Conservation (phyloP, 345 rosid species). For the Erucastrum elatum region DNA sequence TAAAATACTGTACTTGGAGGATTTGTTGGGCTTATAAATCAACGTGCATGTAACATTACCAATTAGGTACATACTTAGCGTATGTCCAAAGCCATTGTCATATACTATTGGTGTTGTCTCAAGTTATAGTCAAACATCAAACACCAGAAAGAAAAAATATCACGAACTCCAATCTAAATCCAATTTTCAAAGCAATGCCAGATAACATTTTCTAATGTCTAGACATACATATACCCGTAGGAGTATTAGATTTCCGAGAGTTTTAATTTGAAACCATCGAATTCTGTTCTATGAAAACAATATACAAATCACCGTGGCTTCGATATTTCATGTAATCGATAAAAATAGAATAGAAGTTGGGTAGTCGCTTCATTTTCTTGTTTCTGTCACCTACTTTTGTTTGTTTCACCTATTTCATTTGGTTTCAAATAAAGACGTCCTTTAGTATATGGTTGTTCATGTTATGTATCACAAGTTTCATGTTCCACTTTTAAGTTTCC, state of each 20-base stretch:
- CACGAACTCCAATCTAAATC: conserved; percentile 24
- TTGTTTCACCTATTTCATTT: not conserved
- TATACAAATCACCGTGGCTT: not conserved
- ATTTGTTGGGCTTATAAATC: not conserved
- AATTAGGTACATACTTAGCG: conserved; percentile 14
- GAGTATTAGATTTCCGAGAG: not conserved
- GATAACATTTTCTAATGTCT: not conserved
- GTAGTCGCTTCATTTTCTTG: not conserved
- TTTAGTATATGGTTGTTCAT: not conserved
- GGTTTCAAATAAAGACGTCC: not conserved
- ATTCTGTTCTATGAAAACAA: not conserved
- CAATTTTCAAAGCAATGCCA: conserved; percentile 21
- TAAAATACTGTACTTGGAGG: not conserved
- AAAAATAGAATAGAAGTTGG: not conserved
- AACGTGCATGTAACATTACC: conserved; percentile 18
- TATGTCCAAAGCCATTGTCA: conserved; percentile 20
- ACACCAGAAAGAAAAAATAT: conserved; percentile 23
- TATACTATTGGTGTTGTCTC: conserved; percentile 21
- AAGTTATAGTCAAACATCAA: conserved; percentile 40
- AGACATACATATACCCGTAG: not conserved
- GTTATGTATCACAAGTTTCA: conserved; percentile 30
- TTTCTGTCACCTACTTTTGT: not conserved
- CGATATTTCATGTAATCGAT: not conserved
- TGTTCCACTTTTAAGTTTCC: not conserved
- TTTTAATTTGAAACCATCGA: not conserved